phyloP scores from a whole-genome alignment of 257 asterid species.

The Jasminum sambac region DNA sequence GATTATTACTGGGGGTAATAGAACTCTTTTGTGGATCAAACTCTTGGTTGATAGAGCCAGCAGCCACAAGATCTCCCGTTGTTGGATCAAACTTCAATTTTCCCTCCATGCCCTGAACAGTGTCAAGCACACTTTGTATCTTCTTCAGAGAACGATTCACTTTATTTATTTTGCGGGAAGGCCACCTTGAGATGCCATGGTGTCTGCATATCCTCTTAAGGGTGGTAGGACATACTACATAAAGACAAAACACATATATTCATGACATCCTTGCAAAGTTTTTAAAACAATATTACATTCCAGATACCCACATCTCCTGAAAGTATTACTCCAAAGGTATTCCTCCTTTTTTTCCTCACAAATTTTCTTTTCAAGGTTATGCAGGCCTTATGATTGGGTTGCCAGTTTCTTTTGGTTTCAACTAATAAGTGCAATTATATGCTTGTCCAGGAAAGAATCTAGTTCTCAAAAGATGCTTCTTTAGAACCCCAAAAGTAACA shows the following conservation, averaged over 20 bases:
- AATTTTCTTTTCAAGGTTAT: neutral
- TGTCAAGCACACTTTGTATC: constrained; percentile 62
- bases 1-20: constrained; percentile 15
- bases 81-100: constrained; percentile 55
- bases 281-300: neutral
- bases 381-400: neutral
- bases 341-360: neutral
- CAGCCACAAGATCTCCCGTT: constrained; percentile 48
- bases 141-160: constrained; percentile 70
- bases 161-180: constrained; percentile 79
- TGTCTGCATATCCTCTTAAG: constrained; percentile 80
- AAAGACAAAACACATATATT: neutral
- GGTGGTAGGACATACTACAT: constrained; percentile 77
- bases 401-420: neutral
- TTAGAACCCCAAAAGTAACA: no score
- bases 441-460: neutral
- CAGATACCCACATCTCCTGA: neutral
- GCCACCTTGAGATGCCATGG: constrained; percentile 84
- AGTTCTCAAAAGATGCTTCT: no score
- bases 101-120: constrained; percentile 69
- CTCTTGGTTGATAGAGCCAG: constrained; percentile 33
- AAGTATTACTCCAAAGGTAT: neutral
- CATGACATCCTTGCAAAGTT: neutral
- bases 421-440: neutral
- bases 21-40: constrained; percentile 22